A percentile compares a stretch with the other conserved stretches of the same genome.
Evolutionary conservation across 176 grass and related monocot species (phyloP).

Genomic region (Rhynchospora breviuscula): DNA sequence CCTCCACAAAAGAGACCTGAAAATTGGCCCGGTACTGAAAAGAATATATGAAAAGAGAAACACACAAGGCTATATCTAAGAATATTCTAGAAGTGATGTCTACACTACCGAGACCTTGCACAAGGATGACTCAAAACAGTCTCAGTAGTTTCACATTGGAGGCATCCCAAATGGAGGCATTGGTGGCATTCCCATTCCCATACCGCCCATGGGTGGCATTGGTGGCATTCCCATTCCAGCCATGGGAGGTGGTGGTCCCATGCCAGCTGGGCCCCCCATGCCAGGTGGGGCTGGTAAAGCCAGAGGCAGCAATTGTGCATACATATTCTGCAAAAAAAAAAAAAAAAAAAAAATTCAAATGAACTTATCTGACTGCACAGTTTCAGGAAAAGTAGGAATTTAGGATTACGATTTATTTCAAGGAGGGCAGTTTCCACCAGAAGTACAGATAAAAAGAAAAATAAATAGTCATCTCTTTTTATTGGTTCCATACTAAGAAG

Average conservation of each 20-base stretch:
- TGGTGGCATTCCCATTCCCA: slow-evolving; percentile 69
- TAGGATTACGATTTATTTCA: background rate
- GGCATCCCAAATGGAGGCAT: slow-evolving; percentile 65
- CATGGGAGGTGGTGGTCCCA: slow-evolving; percentile 15
- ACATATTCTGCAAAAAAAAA: slow-evolving; percentile 85
- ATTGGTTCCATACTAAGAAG: background rate
- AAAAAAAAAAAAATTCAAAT: slow-evolving; percentile 8
- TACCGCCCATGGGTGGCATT: slow-evolving; percentile 43
- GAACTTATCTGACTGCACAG: background rate
- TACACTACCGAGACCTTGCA: slow-evolving; percentile 2
- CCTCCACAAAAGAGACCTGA: slow-evolving; percentile 13
- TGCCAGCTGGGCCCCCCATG: slow-evolving; percentile 47
- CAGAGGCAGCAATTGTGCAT: slow-evolving; percentile 83
- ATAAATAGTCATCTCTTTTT: background rate
- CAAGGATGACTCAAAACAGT: slow-evolving; percentile 1
- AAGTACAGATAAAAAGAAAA: background rate
- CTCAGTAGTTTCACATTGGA: slow-evolving; percentile 73
- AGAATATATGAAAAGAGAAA: slow-evolving; percentile 28
- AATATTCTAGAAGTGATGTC: slow-evolving; percentile 8
- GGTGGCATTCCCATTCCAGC: slow-evolving; percentile 75
- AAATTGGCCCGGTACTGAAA: slow-evolving; percentile 29
- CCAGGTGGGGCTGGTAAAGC: slow-evolving; percentile 84
- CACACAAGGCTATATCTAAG: background rate
- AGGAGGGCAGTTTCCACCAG: background rate
- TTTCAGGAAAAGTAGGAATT: background rate